Evolutionary conservation across 2,329 filamentous ascomycete species (phyloP), one percentile per base, ranked within the genome.

Genomic region (Trichoderma koningii): DNA sequence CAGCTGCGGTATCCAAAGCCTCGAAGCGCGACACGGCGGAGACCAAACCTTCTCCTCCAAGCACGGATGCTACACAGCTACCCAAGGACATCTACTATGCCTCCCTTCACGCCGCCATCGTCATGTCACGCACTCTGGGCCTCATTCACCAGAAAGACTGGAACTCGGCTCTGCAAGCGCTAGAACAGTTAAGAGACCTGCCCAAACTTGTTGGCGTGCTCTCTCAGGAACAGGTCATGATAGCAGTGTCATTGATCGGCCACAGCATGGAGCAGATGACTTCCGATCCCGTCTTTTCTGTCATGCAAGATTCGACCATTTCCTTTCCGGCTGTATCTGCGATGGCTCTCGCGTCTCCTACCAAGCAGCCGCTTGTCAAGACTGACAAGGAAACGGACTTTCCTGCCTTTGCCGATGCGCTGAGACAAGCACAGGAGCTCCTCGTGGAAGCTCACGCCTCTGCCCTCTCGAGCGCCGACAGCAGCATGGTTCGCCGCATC

Each of bases 221-320:
- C 68, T 71, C 77, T 64, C 73, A 84, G 70, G 80, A 86, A 65
- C 84, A 87, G 45, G 82, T 91, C 63, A 82, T 86, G 12, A 86
- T 85, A 65, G 91, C 90, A 21, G 87, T 87, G 62, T 86, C 89
- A 52, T 83, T 90, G 50, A 81, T 92, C 66, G 83, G 86, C 17
- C 84, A 89, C 74, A 90, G 88, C 67, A 82, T 90, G 71, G 86
- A 89, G 53, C 84, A 89, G 71, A 91, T 97, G 80, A 84, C 88
- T 14, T 84, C 85, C 5, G 91, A 97, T 75, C 89, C 93, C 3
- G 89, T 95, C 3, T 96, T 94, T 75, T 96, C 92, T 19, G 90
- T 94, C 10, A 84, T 98, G 17, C 91, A 94, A 52, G 95, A 99
- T 71, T 97, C 95, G 0, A 97, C 93, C 0, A 88, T 97, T 28